Conservation (phyloP, 177 flowering plant genomes). For the Vitis hybrid region DNA sequence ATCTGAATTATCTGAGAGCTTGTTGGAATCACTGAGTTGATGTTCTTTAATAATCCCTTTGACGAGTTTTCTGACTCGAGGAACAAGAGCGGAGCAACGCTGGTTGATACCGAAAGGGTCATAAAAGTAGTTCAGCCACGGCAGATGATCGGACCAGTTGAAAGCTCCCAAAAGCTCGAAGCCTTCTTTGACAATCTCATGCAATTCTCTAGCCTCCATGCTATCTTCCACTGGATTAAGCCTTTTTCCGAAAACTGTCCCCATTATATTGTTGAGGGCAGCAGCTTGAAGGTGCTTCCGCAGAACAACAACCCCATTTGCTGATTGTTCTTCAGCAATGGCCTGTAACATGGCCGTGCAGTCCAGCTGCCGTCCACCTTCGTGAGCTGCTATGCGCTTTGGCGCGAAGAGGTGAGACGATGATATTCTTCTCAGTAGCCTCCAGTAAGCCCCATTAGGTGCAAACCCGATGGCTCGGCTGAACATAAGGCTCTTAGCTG, state of each 20-base stretch:
- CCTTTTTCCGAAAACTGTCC: conserved; percentile 58
- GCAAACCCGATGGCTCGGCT: conserved; percentile 83
- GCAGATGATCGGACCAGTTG: conserved; percentile 50
- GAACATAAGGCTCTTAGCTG: conserved; percentile 67
- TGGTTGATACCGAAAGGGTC: conserved; percentile 31
- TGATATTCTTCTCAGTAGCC: conserved; percentile 56
- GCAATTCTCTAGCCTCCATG: conserved; percentile 19
- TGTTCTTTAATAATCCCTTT: conserved; percentile 41
- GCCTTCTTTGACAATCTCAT: conserved; percentile 3
- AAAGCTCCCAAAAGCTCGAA: conserved; percentile 51
- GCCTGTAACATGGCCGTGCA: conserved; percentile 40
- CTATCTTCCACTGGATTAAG: conserved; percentile 23
- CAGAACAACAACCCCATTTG: conserved; percentile 31
- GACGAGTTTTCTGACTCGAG: conserved; percentile 37
- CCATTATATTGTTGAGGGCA: conserved; percentile 66
- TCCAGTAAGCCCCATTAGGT: conserved; percentile 72
- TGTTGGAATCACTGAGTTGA: not conserved
- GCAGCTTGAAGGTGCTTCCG: conserved; percentile 53
- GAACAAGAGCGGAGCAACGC: conserved; percentile 37
- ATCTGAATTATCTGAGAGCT: conserved; percentile 24
- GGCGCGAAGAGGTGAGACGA: conserved; percentile 68
- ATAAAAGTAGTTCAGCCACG: conserved; percentile 37
- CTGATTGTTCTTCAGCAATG: conserved; percentile 33
- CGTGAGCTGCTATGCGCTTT: conserved; percentile 50
- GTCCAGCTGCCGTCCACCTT: conserved; percentile 39